Evolutionary conservation across 1,284 basidiomycete species (phyloP).

Genomic region (Leccinum huronense): DNA sequence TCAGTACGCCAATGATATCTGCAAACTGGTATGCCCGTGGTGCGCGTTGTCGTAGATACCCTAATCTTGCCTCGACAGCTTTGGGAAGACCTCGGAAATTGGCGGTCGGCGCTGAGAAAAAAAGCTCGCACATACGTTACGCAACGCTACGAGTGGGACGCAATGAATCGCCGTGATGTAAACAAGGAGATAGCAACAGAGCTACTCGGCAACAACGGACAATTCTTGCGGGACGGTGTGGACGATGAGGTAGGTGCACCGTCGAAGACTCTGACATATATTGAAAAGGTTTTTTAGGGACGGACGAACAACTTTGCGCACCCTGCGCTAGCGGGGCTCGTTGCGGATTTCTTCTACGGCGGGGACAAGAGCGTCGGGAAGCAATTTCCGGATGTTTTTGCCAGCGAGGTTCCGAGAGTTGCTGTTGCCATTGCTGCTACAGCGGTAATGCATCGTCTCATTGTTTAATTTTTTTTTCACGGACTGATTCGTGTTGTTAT

Average conservation of each 20-base stretch:
- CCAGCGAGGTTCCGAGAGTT: not conserved
- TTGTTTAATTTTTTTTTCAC: not conserved
- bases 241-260: not conserved
- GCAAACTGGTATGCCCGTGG: not conserved
- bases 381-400: not conserved
- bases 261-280: too few species aligned
- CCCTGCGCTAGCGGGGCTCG: not conserved
- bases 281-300: too few species aligned
- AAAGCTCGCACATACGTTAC: not conserved
- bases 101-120: not conserved
- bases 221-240: not conserved
- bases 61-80: not conserved
- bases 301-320: not conserved
- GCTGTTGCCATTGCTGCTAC: not conserved
- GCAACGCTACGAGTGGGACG: not conserved
- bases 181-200: not conserved
- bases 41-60: too few species aligned
- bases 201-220: not conserved
- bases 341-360: not conserved
- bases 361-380: not conserved
- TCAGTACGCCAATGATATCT: not conserved
- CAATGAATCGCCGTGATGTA: not conserved
- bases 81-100: constrained; percentile 1
- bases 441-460: not conserved
- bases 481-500: not conserved